Conservation (phyloP, 139 green algal species). For the Tetratostichococcus sp. region DNA sequence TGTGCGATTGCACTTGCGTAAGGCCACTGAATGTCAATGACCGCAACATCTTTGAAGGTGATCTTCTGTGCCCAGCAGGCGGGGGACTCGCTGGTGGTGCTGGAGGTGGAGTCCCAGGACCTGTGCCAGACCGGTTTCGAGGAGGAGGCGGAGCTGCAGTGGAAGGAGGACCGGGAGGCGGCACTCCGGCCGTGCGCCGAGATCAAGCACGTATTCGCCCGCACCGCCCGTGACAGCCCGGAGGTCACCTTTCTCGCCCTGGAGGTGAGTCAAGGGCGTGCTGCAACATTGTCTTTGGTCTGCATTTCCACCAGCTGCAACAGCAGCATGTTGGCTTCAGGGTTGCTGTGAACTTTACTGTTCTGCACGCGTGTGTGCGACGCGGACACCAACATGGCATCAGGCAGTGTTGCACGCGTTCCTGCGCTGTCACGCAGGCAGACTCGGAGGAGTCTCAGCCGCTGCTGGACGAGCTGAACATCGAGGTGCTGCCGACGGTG, state of each 20-base stretch:
- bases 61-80: constrained; percentile 37
- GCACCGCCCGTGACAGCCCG: constrained; percentile 69
- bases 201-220: constrained; percentile 69
- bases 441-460: constrained; percentile 38
- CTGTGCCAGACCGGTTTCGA: constrained; percentile 70
- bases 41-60: too few species aligned
- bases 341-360: too few species aligned
- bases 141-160: constrained; percentile 77
- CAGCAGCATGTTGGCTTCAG: not conserved
- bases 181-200: constrained; percentile 48
- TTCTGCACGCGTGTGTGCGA: too few species aligned
- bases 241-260: constrained; percentile 69
- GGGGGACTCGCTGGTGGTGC: constrained; percentile 62
- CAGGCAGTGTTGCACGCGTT: too few species aligned
- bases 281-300: too few species aligned
- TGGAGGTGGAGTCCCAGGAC: constrained; percentile 62
- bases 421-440: constrained; percentile 39
- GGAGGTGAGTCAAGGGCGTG: too few species aligned
- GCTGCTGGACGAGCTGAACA: constrained; percentile 59
- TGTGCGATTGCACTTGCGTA: too few species aligned
- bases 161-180: constrained; percentile 60
- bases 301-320: not conserved
- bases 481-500: constrained; percentile 70
- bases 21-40: too few species aligned
- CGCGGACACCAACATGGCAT: too few species aligned